These are phyloP conservation scores for Linderniella brevidens DNA, from an alignment of 257 asterid species.

Conservation along the genomic window DNA sequence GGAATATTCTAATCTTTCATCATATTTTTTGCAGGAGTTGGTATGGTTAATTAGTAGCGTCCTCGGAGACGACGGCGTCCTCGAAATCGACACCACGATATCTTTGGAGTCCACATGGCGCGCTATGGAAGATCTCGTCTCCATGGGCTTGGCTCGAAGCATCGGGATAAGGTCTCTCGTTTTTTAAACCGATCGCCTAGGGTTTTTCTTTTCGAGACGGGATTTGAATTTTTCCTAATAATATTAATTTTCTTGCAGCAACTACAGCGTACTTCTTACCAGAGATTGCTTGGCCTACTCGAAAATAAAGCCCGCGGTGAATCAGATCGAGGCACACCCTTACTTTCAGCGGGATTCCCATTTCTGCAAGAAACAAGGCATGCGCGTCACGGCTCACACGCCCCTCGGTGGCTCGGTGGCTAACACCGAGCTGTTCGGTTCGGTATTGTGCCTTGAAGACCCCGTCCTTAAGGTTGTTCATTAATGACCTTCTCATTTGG, in stretches of 20 bases:
- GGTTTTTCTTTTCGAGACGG: too few relatives aligned
- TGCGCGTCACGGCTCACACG: slow-evolving; percentile 57
- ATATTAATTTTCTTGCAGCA: slow-evolving; percentile 48
- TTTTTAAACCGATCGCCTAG: not conserved
- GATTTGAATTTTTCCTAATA: too few relatives aligned
- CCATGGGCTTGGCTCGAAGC: slow-evolving; percentile 46
- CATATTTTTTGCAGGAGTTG: too few relatives aligned
- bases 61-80: slow-evolving; percentile 40
- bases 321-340: slow-evolving; percentile 60
- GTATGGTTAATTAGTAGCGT: slow-evolving; percentile 41
- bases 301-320: slow-evolving; percentile 56
- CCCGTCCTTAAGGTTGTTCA: slow-evolving; percentile 37
- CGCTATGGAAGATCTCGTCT: slow-evolving; percentile 43
- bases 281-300: slow-evolving; percentile 64
- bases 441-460: slow-evolving; percentile 56
- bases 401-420: slow-evolving; percentile 64
- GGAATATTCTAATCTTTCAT: too few relatives aligned
- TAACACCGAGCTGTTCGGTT: slow-evolving; percentile 47
- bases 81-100: slow-evolving; percentile 46
- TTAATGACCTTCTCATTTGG: too few relatives aligned
- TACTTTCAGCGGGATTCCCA: slow-evolving; percentile 63
- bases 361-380: slow-evolving; percentile 56
- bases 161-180: slow-evolving; percentile 23
- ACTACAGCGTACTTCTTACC: slow-evolving; percentile 46
- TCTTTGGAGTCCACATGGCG: slow-evolving; percentile 59